Evolutionary conservation across 176 grass and related monocot genomes (phyloP).

Genomic region (Saccharum spontaneum): DNA sequence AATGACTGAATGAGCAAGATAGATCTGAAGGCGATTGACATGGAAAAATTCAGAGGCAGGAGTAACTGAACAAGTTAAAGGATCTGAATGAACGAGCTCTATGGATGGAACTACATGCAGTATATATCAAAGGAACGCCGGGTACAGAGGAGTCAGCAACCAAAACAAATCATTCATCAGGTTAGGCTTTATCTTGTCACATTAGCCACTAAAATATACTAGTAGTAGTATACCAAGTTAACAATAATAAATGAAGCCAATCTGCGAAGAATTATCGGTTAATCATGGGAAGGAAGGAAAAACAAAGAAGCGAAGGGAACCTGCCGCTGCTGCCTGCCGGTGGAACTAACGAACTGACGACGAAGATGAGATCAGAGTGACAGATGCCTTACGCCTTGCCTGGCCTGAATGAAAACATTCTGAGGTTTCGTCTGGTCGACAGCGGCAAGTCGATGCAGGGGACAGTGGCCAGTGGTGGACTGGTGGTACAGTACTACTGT

Average conservation of each 20-base stretch:
- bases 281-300: neutral
- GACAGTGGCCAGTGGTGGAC: neutral
- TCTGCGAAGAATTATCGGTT: neutral
- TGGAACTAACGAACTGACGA: neutral
- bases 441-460: neutral
- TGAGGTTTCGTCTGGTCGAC: neutral
- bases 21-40: neutral
- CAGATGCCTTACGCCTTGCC: neutral
- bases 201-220: neutral
- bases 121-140: neutral
- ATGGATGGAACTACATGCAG: neutral
- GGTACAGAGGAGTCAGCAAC: neutral
- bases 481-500: neutral
- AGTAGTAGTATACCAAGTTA: neutral
- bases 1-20: neutral
- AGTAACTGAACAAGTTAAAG: neutral
- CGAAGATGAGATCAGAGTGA: neutral
- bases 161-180: neutral
- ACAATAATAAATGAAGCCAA: neutral
- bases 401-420: neutral
- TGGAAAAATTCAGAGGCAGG: neutral
- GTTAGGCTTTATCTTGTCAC: neutral
- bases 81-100: neutral
- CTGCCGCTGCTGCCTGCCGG: neutral
- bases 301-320: neutral